Evolutionary conservation across 495 filamentous ascomycete genomes (phyloP).

Genomic region (Penicillium dipodomyicola): DNA sequence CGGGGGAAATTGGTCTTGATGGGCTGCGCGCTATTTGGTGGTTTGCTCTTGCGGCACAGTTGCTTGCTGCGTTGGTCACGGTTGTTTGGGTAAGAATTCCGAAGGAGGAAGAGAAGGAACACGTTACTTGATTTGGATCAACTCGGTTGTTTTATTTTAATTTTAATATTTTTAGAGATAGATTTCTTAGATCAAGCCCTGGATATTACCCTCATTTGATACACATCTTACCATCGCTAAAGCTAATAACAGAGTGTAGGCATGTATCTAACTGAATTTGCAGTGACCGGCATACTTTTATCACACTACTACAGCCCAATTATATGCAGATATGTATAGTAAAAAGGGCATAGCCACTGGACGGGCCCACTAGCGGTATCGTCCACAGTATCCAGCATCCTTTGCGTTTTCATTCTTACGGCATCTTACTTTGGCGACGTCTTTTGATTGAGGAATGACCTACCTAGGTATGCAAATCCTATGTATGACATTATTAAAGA

Average conservation of each 20-base stretch:
- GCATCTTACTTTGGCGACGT: too few relatives aligned
- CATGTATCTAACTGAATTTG: neutral
- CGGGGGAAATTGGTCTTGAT: conserved; percentile 38
- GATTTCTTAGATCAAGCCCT: neutral
- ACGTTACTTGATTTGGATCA: conserved; percentile 29
- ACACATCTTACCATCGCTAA: neutral
- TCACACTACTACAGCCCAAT: neutral
- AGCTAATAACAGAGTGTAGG: neutral
- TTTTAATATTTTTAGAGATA: neutral
- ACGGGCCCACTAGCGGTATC: neutral
- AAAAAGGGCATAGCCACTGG: too few relatives aligned
- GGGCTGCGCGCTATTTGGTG: conserved; percentile 48
- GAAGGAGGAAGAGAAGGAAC: conserved; percentile 51
- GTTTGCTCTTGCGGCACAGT: conserved; percentile 41
- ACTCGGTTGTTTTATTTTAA: neutral
- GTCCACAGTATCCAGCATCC: neutral
- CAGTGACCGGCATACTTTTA: neutral
- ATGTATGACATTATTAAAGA: neutral
- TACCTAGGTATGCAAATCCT: too few relatives aligned
- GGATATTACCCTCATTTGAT: neutral
- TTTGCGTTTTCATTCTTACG: neutral
- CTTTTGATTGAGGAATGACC: too few relatives aligned
- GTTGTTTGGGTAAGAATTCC: conserved; percentile 44
- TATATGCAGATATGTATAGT: neutral
- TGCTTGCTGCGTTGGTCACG: conserved; percentile 40